A percentile compares a stretch with the other conserved stretches of the same genome.
phyloP scores from a whole-genome alignment of 192 early-diverging fungal genomes.

The Backusella tarrabulga region DNA sequence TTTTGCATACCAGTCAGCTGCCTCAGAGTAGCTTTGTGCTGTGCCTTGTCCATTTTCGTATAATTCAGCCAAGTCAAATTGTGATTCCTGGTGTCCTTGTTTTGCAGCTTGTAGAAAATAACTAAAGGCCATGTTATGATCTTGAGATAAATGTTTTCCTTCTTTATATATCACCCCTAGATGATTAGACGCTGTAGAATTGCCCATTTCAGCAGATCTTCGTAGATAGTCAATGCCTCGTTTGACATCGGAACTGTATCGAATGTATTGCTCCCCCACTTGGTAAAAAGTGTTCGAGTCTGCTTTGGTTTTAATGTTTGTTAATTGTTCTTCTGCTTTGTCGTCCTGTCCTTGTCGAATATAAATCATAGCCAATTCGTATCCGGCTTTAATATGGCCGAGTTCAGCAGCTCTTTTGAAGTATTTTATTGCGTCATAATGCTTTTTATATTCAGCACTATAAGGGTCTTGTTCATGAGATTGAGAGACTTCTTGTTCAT shows the following conservation, averaged over 20 bases:
- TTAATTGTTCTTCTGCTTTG: not conserved
- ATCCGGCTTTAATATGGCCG: not conserved
- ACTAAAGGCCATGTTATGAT: not conserved
- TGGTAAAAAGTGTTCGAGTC: not conserved
- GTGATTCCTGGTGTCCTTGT: not conserved
- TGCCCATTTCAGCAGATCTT: not conserved
- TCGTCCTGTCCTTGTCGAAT: not conserved
- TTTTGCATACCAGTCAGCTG: not conserved
- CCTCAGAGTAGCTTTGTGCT: not conserved
- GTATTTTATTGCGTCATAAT: not conserved
- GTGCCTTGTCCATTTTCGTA: not conserved
- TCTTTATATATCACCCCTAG: not conserved
- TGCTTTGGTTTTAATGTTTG: not conserved
- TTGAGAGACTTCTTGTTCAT: not conserved
- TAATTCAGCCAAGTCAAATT: not conserved
- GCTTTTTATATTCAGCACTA: not conserved
- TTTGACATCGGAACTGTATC: not conserved
- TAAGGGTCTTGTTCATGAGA: accelerated
- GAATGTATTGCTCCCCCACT: not conserved
- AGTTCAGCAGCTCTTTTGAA: not conserved
- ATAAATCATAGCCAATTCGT: not conserved
- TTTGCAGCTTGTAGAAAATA: not conserved
- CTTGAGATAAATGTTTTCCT: not conserved
- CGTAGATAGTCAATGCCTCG: not conserved
- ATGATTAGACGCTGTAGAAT: not conserved